A percentile compares a stretch with the other conserved stretches of the same genome.
Evolutionary conservation across 2,329 filamentous ascomycete genomes (phyloP).

Genomic region (Penicillium rolfsii): DNA sequence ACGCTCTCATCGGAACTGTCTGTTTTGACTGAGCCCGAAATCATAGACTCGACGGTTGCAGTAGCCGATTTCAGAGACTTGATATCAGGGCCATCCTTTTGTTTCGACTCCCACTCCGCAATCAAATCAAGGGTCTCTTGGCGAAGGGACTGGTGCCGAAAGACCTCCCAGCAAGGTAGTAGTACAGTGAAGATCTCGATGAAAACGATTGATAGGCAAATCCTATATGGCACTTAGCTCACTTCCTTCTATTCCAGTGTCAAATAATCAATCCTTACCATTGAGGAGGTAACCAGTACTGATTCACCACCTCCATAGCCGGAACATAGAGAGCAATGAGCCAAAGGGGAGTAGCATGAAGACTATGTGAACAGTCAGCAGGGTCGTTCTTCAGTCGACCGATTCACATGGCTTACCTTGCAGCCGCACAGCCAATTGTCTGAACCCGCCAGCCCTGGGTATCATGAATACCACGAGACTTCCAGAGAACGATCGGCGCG

Average conservation of each 20-base stretch:
- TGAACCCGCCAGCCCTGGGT: slow-evolving; percentile 69
- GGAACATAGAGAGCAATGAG: slow-evolving; percentile 60
- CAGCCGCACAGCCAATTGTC: slow-evolving; percentile 57
- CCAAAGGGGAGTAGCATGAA: slow-evolving; percentile 70
- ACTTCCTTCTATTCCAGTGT: neutral
- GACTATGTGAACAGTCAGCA: slow-evolving; percentile 21
- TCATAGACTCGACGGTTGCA: slow-evolving; percentile 1
- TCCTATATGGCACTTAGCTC: slow-evolving; percentile 21
- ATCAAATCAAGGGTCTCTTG: slow-evolving; percentile 44
- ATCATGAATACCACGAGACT: slow-evolving; percentile 55
- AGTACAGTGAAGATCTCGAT: slow-evolving; percentile 68
- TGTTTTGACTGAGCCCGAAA: neutral
- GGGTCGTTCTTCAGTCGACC: too few species aligned
- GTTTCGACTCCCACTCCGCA: slow-evolving; percentile 45
- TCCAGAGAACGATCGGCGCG: slow-evolving; percentile 8
- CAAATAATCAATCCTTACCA: slow-evolving; percentile 41
- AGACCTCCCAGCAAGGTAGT: slow-evolving; percentile 63
- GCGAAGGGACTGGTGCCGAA: slow-evolving; percentile 38
- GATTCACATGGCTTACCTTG: slow-evolving; percentile 29
- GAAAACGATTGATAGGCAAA: slow-evolving; percentile 63
- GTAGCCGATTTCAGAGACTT: slow-evolving; percentile 1
- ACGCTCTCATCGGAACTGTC: neutral
- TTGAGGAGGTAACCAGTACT: slow-evolving; percentile 62
- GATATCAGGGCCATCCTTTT: slow-evolving; percentile 22
- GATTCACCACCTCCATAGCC: slow-evolving; percentile 56